Percentiles rank a stretch among this genome's conserved stretches.
phyloP scores from a whole-genome alignment of 2,329 filamentous ascomycete genomes.

The Aspergillus aculeatus region DNA sequence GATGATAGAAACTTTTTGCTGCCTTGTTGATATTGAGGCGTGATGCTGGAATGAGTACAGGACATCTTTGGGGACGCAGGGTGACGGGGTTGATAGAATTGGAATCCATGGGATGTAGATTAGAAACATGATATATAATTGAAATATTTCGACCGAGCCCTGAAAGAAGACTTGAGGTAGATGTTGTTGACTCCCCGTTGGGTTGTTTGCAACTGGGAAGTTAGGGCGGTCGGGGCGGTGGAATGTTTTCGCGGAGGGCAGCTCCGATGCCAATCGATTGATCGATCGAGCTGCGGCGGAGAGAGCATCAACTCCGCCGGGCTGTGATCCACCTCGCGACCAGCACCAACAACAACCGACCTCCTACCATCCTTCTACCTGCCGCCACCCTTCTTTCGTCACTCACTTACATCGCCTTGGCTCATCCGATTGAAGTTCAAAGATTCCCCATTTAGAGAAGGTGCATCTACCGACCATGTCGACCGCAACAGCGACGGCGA shows the following conservation, averaged over 20 bases:
- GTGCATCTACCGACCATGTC: conserved; percentile 60
- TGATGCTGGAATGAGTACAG: background rate
- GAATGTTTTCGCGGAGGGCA: conserved; percentile 27
- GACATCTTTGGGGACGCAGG: background rate
- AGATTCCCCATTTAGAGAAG: no score
- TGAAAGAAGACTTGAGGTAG: background rate
- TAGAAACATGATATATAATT: background rate
- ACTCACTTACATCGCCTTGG: background rate
- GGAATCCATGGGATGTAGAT: background rate
- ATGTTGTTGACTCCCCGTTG: no score
- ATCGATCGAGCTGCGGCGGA: background rate
- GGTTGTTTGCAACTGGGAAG: background rate
- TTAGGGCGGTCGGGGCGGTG: conserved; percentile 20
- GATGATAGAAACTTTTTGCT: background rate
- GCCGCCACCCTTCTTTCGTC: background rate
- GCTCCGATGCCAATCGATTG: background rate
- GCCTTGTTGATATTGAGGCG: background rate
- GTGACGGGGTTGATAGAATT: background rate
- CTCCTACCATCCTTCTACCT: background rate
- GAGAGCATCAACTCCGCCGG: background rate
- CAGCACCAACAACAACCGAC: background rate
- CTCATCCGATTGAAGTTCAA: background rate
- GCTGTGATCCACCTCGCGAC: background rate
- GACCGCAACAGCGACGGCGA: conserved; percentile 71
- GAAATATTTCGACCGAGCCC: background rate